These are phyloP conservation scores for Pecoramyces ruminantium DNA, from an alignment of 192 early-diverging fungal genomes.

Conservation along the genomic window DNA sequence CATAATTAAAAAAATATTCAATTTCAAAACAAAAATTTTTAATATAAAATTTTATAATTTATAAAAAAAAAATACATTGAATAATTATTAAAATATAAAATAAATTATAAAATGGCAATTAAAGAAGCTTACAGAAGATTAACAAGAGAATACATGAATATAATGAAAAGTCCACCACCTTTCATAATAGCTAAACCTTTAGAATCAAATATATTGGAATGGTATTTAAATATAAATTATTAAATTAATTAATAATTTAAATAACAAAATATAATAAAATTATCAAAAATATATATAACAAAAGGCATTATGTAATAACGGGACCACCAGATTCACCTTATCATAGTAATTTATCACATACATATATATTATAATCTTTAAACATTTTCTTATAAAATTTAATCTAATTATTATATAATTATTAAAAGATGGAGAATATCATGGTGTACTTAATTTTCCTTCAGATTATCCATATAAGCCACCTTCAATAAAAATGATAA, in stretches of 20 bases:
- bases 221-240: conserved; percentile 33
- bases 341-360: not conserved
- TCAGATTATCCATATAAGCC: conserved; percentile 91
- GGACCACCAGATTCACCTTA: conserved; percentile 96
- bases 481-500: conserved; percentile 66
- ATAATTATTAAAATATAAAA: too few relatives aligned
- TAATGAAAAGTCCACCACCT: conserved; percentile 65
- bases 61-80: too few relatives aligned
- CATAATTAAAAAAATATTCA: too few relatives aligned
- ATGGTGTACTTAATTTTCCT: conserved; percentile 80
- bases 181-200: conserved; percentile 85
- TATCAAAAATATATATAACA: too few relatives aligned
- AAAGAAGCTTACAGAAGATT: conserved; percentile 58
- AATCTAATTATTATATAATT: too few relatives aligned
- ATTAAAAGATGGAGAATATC: conserved; percentile 84
- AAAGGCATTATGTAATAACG: conserved; percentile 86
- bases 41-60: too few relatives aligned
- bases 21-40: too few relatives aligned
- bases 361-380: too few relatives aligned
- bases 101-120: conserved; percentile 40
- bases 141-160: conserved; percentile 58
- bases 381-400: too few relatives aligned
- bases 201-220: conserved; percentile 91
- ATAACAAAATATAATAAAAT: too few relatives aligned
- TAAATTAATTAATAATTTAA: too few relatives aligned